Percentiles rank a stretch among this genome's conserved stretches.
These are phyloP conservation scores for Jatropha curcas DNA, from an alignment of 345 rosid species.

Conservation along the genomic window DNA sequence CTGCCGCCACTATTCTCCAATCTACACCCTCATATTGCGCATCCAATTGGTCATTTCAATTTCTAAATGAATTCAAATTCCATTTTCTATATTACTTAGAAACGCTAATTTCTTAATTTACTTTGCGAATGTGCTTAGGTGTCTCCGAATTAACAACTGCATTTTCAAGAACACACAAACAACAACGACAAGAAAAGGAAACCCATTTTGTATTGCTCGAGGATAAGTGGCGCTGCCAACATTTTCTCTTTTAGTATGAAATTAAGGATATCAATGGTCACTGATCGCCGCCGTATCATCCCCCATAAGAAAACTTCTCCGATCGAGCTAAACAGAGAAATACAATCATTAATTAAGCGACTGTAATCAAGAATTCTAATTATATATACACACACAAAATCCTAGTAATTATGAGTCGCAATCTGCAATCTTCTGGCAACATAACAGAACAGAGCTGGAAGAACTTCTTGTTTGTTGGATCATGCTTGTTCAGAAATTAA, in stretches of 20 bases:
- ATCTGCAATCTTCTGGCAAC: too few relatives aligned
- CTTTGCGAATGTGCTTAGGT: too few relatives aligned
- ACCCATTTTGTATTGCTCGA: not conserved
- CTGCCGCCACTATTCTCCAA: slow-evolving; percentile 5
- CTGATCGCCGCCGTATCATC: not conserved
- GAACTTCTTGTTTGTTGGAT: too few relatives aligned
- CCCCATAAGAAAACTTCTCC: not conserved
- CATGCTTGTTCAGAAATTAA: not conserved
- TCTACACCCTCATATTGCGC: not conserved
- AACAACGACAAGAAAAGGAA: too few relatives aligned
- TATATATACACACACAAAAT: not conserved
- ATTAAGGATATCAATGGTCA: not conserved
- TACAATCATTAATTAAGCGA: not conserved
- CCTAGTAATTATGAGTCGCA: not conserved
- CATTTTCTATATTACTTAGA: too few relatives aligned
- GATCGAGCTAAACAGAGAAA: not conserved
- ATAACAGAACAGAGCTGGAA: too few relatives aligned
- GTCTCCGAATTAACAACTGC: too few relatives aligned
- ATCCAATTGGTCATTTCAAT: not conserved
- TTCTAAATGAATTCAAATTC: not conserved
- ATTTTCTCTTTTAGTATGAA: not conserved
- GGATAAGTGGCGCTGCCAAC: not conserved
- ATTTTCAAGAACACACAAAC: too few relatives aligned
- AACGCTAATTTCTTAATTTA: too few relatives aligned
- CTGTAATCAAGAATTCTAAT: not conserved